Conservation (phyloP, 2,329 filamentous ascomycete genomes). For the Karstenula rhodostoma region DNA sequence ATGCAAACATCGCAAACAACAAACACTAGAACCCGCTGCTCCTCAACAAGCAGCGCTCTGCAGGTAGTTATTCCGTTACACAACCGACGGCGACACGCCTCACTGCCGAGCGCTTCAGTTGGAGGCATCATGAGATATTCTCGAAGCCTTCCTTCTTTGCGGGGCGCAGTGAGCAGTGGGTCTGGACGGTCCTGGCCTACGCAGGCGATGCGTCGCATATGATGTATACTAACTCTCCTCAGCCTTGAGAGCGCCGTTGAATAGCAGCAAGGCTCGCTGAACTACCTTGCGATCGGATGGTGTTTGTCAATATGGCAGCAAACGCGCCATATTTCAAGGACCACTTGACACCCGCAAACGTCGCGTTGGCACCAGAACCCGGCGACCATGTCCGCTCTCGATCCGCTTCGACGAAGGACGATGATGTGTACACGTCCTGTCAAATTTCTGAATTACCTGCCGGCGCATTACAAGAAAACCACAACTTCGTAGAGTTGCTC, state of each 20-base stretch:
- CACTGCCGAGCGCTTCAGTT: background rate
- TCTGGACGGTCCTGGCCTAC: background rate
- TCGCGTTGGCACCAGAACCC: constrained; percentile 26
- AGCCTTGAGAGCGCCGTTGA: background rate
- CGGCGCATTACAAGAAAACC: constrained; percentile 37
- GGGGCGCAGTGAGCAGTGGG: background rate
- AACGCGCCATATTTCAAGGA: constrained; percentile 49
- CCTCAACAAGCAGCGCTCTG: background rate
- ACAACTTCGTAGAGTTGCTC: constrained; percentile 45
- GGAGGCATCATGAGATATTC: background rate
- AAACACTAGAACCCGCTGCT: background rate
- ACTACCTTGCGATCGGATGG: background rate
- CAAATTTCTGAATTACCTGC: constrained; percentile 25
- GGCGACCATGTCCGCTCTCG: constrained; percentile 31
- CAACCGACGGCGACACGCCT: background rate
- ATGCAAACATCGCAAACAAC: constrained; percentile 4
- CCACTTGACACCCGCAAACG: constrained; percentile 40
- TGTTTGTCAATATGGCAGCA: constrained; percentile 37
- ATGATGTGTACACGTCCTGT: constrained; percentile 27
- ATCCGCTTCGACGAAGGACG: constrained; percentile 24
- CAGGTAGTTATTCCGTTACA: background rate
- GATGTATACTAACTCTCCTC: background rate
- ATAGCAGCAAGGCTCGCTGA: background rate
- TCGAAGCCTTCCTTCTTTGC: background rate
- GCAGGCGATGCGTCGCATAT: background rate